Conservation (phyloP, 192 early-diverging fungal genomes). For the Rhizoclosmatium globosum region DNA sequence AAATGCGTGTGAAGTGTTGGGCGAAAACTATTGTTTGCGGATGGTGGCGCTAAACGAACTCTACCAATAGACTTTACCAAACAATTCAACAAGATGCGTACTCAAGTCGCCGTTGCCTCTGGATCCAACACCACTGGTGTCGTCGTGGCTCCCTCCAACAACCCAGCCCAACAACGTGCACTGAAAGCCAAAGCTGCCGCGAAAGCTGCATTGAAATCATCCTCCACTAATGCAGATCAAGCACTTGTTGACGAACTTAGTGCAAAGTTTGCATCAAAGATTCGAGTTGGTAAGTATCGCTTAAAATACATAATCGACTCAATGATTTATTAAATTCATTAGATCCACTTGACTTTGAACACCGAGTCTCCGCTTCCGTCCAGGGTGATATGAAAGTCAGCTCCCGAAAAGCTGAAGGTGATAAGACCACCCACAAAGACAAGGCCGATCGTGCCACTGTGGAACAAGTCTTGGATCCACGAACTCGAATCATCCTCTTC, state of each 20-base stretch:
- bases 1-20: too few species aligned
- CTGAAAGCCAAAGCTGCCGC: not conserved
- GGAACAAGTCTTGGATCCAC: conserved; percentile 97
- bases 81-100: conserved; percentile 85
- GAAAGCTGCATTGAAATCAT: conserved; percentile 21
- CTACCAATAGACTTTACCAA: conserved; percentile 85
- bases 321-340: conserved; percentile 21
- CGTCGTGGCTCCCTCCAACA: conserved; percentile 36
- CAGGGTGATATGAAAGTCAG: conserved; percentile 65
- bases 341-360: conserved; percentile 36
- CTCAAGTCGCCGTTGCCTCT: conserved; percentile 58
- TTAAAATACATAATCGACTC: conserved; percentile 29
- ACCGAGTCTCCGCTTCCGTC: conserved; percentile 50
- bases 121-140: conserved; percentile 39
- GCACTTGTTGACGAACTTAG: conserved; percentile 45
- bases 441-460: conserved; percentile 95
- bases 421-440: conserved; percentile 68
- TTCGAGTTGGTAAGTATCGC: conserved; percentile 71
- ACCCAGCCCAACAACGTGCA: conserved; percentile 25
- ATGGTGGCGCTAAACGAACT: too few species aligned
- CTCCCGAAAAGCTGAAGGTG: conserved; percentile 51
- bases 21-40: too few species aligned
- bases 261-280: conserved; percentile 71
- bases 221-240: conserved; percentile 30
- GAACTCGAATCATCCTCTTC: conserved; percentile 96